Evolutionary conservation across 2,329 filamentous ascomycete genomes (phyloP).

Genomic region (Paraphaeosphaeria minitans): DNA sequence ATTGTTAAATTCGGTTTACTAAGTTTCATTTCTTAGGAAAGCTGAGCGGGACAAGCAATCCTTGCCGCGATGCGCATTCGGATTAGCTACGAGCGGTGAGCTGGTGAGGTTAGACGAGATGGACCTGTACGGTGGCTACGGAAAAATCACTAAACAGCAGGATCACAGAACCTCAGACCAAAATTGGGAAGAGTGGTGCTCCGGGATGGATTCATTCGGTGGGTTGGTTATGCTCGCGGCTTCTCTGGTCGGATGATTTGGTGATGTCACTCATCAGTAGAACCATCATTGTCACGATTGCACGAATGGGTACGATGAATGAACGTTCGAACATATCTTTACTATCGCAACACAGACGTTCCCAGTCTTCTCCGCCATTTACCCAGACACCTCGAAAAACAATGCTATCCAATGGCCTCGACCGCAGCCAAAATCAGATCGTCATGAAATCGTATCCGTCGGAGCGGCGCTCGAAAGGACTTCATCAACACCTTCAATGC

Average conservation of each 20-base stretch:
- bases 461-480: conserved; percentile 30
- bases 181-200: conserved; percentile 54
- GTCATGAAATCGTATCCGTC: conserved; percentile 32
- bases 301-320: not conserved
- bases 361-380: not conserved
- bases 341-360: conserved; percentile 6
- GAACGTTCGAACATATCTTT: conserved; percentile 2
- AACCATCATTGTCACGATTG: no score
- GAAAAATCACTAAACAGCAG: conserved; percentile 17
- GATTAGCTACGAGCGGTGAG: conserved; percentile 40
- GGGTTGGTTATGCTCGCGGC: conserved; percentile 54
- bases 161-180: conserved; percentile 17
- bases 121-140: conserved; percentile 30
- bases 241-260: conserved; percentile 28
- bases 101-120: conserved; percentile 37
- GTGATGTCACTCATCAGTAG: not conserved
- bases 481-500: conserved; percentile 29
- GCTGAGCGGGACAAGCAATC: conserved; percentile 34
- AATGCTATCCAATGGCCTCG: conserved; percentile 6
- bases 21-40: conserved; percentile 21
- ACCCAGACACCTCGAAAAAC: conserved; percentile 7
- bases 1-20: not conserved
- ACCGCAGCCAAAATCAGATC: conserved; percentile 5
- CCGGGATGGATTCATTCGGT: conserved; percentile 54
- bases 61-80: conserved; percentile 30